These are phyloP conservation scores for Henckelia pumila DNA, from an alignment of 257 asterid species.

Conservation along the genomic window DNA sequence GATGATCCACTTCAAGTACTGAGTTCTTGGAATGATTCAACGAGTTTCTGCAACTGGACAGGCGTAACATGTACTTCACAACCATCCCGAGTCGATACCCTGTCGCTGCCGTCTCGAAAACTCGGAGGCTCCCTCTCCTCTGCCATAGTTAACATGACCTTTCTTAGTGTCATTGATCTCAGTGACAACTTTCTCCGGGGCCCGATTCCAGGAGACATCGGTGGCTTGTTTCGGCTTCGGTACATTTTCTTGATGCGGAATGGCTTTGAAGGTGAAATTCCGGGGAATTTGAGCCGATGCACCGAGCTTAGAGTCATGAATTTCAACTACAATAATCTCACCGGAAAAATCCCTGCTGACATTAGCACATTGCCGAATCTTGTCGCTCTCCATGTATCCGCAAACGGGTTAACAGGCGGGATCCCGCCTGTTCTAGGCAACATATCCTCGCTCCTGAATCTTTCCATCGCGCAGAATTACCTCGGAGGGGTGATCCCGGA, in stretches of 20 bases:
- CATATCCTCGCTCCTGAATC: constrained; percentile 18
- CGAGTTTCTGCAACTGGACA: constrained; percentile 21
- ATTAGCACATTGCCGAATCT: constrained; percentile 18
- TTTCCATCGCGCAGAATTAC: constrained; percentile 20
- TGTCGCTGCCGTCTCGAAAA: constrained; percentile 10
- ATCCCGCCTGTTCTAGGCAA: constrained; percentile 25
- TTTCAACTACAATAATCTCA: constrained; percentile 14
- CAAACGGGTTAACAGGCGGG: constrained; percentile 19
- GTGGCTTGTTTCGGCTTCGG: constrained; percentile 2
- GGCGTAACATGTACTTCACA: constrained; percentile 23
- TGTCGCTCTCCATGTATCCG: constrained; percentile 13
- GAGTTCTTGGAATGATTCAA: constrained; percentile 20
- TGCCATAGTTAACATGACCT: constrained; percentile 19
- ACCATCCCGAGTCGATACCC: constrained; percentile 1
- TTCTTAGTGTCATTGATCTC: constrained; percentile 19
- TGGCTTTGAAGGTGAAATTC: constrained; percentile 19
- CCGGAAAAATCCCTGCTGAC: constrained; percentile 18
- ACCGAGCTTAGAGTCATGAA: constrained; percentile 7
- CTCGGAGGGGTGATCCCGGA: constrained; percentile 24
- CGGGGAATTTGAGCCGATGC: constrained; percentile 21
- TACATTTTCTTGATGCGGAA: constrained; percentile 5
- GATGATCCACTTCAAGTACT: constrained; percentile 22
- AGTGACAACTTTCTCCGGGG: constrained; percentile 8
- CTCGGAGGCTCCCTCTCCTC: constrained; percentile 23
- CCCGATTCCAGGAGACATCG: constrained; percentile 18